phyloP scores from a whole-genome alignment of 495 filamentous ascomycete genomes.

The Elasticomyces elasticus region DNA sequence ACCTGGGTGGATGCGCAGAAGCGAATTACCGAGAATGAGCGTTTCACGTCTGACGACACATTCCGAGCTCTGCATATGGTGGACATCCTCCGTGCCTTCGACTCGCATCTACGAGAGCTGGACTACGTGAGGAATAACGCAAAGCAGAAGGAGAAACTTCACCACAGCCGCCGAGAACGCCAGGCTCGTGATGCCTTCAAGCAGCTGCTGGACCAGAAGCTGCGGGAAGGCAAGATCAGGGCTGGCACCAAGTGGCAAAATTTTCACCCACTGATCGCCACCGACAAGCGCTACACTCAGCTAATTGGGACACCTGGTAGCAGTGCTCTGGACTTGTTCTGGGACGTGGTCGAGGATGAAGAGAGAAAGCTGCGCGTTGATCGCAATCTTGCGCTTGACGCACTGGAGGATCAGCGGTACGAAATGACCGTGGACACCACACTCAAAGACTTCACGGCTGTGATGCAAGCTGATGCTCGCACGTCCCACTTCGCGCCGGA shows the following conservation, averaged over 20 bases:
- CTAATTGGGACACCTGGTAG: constrained; percentile 84
- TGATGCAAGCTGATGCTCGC: constrained; percentile 72
- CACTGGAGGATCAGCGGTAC: constrained; percentile 87
- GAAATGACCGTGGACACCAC: constrained; percentile 79
- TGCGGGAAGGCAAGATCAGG: constrained; percentile 71
- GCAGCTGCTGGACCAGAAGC: constrained; percentile 62
- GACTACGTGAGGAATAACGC: constrained; percentile 85
- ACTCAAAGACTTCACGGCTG: constrained; percentile 69
- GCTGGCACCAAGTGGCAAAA: constrained; percentile 85
- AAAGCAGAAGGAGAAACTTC: constrained; percentile 73
- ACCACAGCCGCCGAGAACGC: constrained; percentile 68
- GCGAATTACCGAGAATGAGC: constrained; percentile 66
- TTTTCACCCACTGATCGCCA: constrained; percentile 63
- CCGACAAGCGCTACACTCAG: constrained; percentile 73
- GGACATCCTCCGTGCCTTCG: constrained; percentile 86
- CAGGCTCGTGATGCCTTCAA: constrained; percentile 74
- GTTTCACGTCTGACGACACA: constrained; percentile 76
- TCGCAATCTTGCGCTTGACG: constrained; percentile 78
- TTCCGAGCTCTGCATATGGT: constrained; percentile 79
- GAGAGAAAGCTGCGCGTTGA: constrained; percentile 70
- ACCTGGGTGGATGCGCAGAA: constrained; percentile 86
- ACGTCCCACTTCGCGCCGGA: constrained; percentile 75
- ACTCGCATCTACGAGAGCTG: constrained; percentile 85
- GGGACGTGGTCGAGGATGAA: constrained; percentile 93
- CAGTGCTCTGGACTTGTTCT: constrained; percentile 86